Base-by-base conservation (phyloP, 1,284 basidiomycete species). In the Apiotrichum sp. region DNA sequence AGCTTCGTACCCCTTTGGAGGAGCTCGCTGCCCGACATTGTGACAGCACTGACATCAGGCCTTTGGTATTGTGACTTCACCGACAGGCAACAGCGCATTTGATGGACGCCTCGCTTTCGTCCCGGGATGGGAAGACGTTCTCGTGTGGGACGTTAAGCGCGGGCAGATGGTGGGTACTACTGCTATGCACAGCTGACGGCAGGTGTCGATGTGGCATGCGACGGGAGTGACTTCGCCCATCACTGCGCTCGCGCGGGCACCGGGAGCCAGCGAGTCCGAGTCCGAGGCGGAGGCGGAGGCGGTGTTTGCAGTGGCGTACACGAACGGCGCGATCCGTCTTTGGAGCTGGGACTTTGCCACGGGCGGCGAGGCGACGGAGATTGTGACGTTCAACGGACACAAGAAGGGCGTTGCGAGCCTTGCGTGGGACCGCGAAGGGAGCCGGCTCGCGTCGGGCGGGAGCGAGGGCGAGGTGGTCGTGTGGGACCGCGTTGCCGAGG, bases 141-240 rank as follows among this genome's bases (percentile, higher is more conserved):
- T 98, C 53, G 91, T 98, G 6, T 98, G 95, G 95, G 92, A 98
- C 73, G 84, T 98, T 34, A 97, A 98, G 79, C 89, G 86, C 67
- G 93, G 93, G 22, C 83, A 90, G 69, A 87, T 90, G 87, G 91
- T 90, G 67, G 38, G 47, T 48, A 41, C 36, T 7, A 38, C 36
- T 8, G 36, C 36, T 38, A 22, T 22, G 36, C 22, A 22, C 22
- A 22, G 22, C 22, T 22, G 31, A 32, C 16, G 56, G 11, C 63
- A 93, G 90, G 73, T 88, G 51, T 83, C 88, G 11, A 93, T 95
- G 91, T 99, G 96, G 96, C 96, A 99, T 72, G 93, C 97, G 72
- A 87, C 89, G 1, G 89, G 90, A 6, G 88, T 93, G 68, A 83
- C 88, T 65, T 84, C 90, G 33, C 89, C 92, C 71, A 92, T 99